Conservation (phyloP, 495 filamentous ascomycete species). For the Neurospora terricola region DNA sequence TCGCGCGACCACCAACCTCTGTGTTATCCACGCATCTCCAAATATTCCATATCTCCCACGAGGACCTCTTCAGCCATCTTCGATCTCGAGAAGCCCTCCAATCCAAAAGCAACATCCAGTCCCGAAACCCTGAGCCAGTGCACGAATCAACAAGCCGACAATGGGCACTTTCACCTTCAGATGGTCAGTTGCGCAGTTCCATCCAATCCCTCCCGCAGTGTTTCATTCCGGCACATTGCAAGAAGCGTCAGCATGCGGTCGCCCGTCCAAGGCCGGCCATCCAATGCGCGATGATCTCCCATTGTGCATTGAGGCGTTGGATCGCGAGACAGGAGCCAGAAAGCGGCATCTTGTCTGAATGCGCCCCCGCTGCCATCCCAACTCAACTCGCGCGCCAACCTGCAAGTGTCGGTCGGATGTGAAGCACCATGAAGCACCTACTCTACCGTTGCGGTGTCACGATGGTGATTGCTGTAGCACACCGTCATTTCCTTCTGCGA, state of each 20-base stretch:
- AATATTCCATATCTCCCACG: neutral
- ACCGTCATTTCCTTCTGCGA: neutral
- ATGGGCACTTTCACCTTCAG: conserved; percentile 47
- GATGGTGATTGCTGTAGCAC: conserved; percentile 7
- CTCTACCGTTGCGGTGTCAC: conserved; percentile 2
- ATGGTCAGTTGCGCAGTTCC: conserved; percentile 33
- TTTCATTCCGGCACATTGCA: neutral
- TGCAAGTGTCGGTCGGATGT: conserved; percentile 12
- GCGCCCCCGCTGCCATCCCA: conserved; percentile 1
- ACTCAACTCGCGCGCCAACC: neutral
- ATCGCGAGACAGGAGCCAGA: conserved; percentile 4
- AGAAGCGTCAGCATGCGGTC: neutral
- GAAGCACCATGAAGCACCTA: neutral
- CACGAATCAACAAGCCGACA: neutral
- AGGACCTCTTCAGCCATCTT: neutral
- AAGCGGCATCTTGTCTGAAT: conserved; percentile 2
- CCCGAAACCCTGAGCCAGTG: neutral
- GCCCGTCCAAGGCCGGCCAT: neutral
- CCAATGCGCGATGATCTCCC: neutral
- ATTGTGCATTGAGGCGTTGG: neutral
- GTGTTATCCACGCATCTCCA: neutral
- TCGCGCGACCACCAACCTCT: neutral
- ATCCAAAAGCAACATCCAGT: neutral
- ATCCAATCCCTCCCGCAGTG: neutral
- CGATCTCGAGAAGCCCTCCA: neutral